Conservation (phyloP, 129 eudicot species). For the carrot (Daucus carota) region DH1_v3.0 NC_030387.2:3186001-3186500, state of each 20-base stretch:
- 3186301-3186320: conserved; percentile 86
- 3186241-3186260: conserved; percentile 97
- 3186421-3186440: conserved; percentile 91
- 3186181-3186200: too few relatives aligned
- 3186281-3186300: conserved; percentile 69
- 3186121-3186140: too few relatives aligned
- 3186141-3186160: too few relatives aligned
- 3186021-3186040: too few relatives aligned
- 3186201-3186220: too few relatives aligned
- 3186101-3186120: too few relatives aligned
- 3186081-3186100: too few relatives aligned
- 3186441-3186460: conserved; percentile 92
- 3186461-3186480: conserved; percentile 89
- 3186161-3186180: too few relatives aligned
- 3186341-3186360: conserved; percentile 96
- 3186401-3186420: conserved; percentile 98
- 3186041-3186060: too few relatives aligned
- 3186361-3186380: conserved; percentile 95
- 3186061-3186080: too few relatives aligned
- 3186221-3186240: too few relatives aligned
- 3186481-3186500: conserved; percentile 86
- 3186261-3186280: conserved; percentile 75
- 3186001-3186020: too few relatives aligned
- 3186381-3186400: conserved; percentile 87
- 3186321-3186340: conserved; percentile 96